A percentile compares a stretch with the other conserved stretches of the same genome.
Evolutionary conservation across 2,329 filamentous ascomycete species (phyloP).

Genomic region (Stylonectria norvegica): DNA sequence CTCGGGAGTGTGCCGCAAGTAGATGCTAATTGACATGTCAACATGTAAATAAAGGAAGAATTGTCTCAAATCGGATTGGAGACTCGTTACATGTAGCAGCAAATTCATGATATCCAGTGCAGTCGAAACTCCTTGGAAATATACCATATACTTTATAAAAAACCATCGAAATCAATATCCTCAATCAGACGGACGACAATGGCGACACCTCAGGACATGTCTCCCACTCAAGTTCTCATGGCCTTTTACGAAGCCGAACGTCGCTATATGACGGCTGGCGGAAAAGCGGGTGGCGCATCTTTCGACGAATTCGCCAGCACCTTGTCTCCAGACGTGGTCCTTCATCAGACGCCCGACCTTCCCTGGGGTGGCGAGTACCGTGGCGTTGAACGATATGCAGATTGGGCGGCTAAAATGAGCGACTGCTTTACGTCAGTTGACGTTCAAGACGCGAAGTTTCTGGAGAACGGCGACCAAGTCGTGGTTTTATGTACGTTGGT

Average conservation of each 20-base stretch:
- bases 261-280: background rate
- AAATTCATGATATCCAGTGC: no score
- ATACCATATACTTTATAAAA: no score
- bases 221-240: background rate
- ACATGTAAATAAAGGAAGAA: no score
- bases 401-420: background rate
- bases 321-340: background rate
- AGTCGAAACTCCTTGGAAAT: no score
- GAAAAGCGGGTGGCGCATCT: background rate
- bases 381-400: background rate
- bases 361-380: background rate
- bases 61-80: no score
- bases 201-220: background rate
- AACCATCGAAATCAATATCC: no score
- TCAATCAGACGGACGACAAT: no score
- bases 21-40: no score
- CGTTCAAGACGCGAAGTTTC: background rate
- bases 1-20: no score
- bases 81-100: no score
- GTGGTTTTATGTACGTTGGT: background rate
- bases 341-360: background rate
- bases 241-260: background rate
- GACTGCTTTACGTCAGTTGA: background rate
- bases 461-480: background rate
- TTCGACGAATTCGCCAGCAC: background rate